These are phyloP conservation scores for Claviceps sp. DNA, from an alignment of 2,329 filamentous ascomycete species.

Conservation along the genomic window DNA sequence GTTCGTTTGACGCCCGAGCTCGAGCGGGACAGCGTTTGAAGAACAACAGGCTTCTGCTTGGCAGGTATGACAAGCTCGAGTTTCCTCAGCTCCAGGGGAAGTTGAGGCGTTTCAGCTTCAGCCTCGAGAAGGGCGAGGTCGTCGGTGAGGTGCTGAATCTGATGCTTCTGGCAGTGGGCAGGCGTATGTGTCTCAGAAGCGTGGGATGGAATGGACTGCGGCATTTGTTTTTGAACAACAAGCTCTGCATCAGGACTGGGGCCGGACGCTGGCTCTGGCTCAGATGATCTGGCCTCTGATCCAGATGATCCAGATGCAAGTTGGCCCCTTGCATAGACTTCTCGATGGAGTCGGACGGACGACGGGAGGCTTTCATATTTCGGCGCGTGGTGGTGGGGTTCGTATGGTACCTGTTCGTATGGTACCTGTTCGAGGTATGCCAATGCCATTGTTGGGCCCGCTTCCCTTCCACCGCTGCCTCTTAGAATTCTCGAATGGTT, in stretches of 20 bases:
- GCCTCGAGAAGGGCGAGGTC: slow-evolving; percentile 31
- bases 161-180: background rate
- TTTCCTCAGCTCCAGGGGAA: slow-evolving; percentile 35
- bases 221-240: no score
- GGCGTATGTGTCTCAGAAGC: no score
- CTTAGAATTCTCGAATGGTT: no score
- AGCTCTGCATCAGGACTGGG: no score
- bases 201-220: background rate
- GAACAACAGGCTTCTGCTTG: slow-evolving; percentile 24
- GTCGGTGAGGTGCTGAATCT: slow-evolving; percentile 20
- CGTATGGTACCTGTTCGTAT: background rate
- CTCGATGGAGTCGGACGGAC: background rate
- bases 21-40: slow-evolving; percentile 35
- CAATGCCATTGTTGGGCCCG: background rate
- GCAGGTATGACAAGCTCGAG: slow-evolving; percentile 27
- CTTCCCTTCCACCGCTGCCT: background rate
- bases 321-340: background rate
- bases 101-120: slow-evolving; percentile 29
- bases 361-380: background rate
- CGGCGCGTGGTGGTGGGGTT: background rate
- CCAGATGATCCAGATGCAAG: background rate
- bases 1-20: slow-evolving; percentile 26
- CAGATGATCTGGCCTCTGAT: background rate
- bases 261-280: background rate
- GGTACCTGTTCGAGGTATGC: no score